phyloP scores from a whole-genome alignment of 2,329 filamentous ascomycete genomes.

The Magnaporthiopsis incrustans region DNA sequence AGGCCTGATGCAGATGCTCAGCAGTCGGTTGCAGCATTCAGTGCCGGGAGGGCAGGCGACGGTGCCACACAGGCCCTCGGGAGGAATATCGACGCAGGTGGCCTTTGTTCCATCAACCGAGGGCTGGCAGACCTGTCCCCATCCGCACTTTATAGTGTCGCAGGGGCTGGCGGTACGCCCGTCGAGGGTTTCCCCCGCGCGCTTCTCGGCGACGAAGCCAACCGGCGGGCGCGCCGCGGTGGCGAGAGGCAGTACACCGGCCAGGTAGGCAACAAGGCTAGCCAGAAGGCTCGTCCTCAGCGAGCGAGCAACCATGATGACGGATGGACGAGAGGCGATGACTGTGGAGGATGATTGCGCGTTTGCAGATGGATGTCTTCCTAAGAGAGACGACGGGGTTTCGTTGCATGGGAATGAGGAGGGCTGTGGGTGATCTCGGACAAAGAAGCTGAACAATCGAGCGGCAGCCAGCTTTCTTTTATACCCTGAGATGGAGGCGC shows the following conservation, averaged over 20 bases:
- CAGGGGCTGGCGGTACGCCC: neutral
- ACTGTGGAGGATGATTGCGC: neutral
- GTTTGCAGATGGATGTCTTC: neutral
- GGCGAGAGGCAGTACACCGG: neutral
- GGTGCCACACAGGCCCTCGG: constrained; percentile 10
- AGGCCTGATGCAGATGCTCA: constrained; percentile 14
- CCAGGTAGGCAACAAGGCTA: neutral
- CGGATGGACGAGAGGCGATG: too few species aligned
- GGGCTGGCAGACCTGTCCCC: neutral
- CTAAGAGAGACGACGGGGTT: too few species aligned
- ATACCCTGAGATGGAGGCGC: neutral
- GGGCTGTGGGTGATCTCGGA: neutral
- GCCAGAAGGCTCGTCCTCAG: neutral
- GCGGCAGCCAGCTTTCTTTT: neutral
- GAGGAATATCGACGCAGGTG: neutral
- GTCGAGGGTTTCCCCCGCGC: neutral
- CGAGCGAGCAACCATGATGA: neutral
- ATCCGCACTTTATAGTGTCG: neutral
- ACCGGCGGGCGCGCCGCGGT: too few species aligned
- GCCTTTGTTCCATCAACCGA: neutral
- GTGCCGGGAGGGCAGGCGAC: constrained; percentile 12
- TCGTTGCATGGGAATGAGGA: neutral
- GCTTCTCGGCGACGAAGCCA: neutral
- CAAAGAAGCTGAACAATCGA: neutral
- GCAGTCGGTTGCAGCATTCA: constrained; percentile 16